Conservation (phyloP, 2,329 filamentous ascomycete species). For the Diaporthe nobilis region DNA sequence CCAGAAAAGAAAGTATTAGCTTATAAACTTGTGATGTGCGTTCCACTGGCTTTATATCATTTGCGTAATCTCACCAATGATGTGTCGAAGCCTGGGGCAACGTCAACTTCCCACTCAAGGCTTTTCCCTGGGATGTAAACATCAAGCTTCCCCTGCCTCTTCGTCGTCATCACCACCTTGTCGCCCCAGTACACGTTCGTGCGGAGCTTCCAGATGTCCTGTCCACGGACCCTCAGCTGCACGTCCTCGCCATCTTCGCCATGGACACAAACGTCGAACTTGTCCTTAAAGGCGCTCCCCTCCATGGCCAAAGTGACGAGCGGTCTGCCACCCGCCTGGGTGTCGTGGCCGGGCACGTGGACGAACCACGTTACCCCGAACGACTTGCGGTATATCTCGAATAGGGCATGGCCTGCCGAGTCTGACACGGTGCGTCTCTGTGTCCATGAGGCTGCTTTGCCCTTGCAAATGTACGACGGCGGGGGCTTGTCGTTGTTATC, state of each 20-base stretch:
- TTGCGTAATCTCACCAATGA: conserved; percentile 11
- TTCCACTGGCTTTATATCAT: background rate
- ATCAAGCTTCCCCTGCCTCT: conserved; percentile 6
- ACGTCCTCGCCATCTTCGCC: background rate
- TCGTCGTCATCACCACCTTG: conserved; percentile 14
- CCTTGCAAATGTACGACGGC: conserved; percentile 6
- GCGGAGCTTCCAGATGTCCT: conserved; percentile 21
- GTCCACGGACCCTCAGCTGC: background rate
- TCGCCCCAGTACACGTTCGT: conserved; percentile 17
- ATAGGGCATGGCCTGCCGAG: background rate
- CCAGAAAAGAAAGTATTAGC: background rate
- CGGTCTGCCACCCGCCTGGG: conserved; percentile 5
- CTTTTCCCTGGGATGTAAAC: conserved; percentile 12
- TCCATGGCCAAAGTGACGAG: background rate
- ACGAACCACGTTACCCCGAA: background rate
- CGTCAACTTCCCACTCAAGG: conserved; percentile 4
- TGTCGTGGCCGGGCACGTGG: conserved; percentile 2
- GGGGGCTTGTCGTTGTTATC: background rate
- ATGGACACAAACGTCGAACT: conserved; percentile 9
- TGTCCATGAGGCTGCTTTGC: conserved; percentile 11
- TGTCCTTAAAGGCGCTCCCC: background rate
- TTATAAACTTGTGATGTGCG: background rate
- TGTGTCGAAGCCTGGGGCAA: conserved; percentile 18
- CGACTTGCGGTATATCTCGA: background rate
- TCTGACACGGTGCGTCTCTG: conserved; percentile 4